Percentiles rank a stretch among this genome's conserved stretches.
Evolutionary conservation across 345 rosid species (phyloP).

Genomic region (Anacardium occidentale): DNA sequence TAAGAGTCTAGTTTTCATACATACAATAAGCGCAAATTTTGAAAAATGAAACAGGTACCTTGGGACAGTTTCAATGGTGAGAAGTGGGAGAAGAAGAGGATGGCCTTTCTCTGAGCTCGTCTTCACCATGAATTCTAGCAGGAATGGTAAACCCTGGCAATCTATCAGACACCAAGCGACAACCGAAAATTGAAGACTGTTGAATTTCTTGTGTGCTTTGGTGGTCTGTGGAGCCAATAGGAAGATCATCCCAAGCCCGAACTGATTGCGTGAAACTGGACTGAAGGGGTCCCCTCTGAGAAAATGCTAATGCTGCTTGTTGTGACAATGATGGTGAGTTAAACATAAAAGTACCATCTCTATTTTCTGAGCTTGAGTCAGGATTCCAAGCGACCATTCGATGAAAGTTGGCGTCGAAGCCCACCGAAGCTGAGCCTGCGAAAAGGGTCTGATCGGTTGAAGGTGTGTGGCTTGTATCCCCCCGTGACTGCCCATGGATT

Average conservation of each 20-base stretch:
- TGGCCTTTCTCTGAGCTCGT: conserved; percentile 38
- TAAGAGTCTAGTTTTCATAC: not conserved
- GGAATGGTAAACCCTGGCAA: conserved; percentile 52
- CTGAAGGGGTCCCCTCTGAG: conserved; percentile 86
- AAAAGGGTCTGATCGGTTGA: conserved; percentile 30
- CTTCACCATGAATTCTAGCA: conserved; percentile 48
- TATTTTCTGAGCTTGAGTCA: conserved; percentile 36
- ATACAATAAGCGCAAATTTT: not conserved
- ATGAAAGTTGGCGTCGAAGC: conserved; percentile 41
- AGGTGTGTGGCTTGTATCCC: conserved; percentile 30
- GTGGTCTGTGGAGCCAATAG: conserved; percentile 37
- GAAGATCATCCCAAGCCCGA: conserved; percentile 57
- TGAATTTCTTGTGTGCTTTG: conserved; percentile 48
- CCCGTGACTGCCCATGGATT: conserved; percentile 34
- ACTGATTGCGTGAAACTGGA: conserved; percentile 60
- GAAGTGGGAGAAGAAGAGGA: conserved; percentile 55
- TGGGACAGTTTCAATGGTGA: conserved; percentile 18
- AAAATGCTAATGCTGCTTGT: conserved; percentile 38
- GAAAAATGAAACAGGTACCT: conserved; percentile 9
- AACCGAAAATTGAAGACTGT: conserved; percentile 41
- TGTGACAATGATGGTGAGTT: conserved; percentile 34
- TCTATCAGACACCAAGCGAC: conserved; percentile 53
- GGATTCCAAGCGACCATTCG: conserved; percentile 50
- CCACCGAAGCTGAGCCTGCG: conserved; percentile 29
- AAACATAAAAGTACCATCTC: conserved; percentile 41